These are phyloP conservation scores for Pinus albicaulis DNA, from an alignment of 75 land plant species.

Conservation along the genomic window DNA sequence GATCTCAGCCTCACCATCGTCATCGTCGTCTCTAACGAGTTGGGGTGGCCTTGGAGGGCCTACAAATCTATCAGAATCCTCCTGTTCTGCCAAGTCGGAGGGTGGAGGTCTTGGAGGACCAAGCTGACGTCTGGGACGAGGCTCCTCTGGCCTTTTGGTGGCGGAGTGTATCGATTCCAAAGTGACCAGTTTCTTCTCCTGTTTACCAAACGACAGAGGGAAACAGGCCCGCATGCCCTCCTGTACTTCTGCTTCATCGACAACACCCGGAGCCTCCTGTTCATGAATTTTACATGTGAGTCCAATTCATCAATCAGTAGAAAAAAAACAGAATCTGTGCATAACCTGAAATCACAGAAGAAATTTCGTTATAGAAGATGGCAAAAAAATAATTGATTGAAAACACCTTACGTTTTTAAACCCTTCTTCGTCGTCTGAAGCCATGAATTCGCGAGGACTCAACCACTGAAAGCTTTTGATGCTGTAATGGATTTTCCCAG, in stretches of 20 bases:
- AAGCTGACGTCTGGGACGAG: constrained; percentile 17
- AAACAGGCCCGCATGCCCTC: constrained; percentile 76
- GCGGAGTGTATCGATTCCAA: constrained; percentile 65
- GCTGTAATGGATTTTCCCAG: too few relatives aligned
- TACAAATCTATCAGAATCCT: constrained; percentile 30
- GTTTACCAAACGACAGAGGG: constrained; percentile 92
- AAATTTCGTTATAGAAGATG: neutral
- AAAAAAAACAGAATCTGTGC: neutral
- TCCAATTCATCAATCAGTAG: too few relatives aligned
- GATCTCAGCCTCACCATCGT: constrained; percentile 18
- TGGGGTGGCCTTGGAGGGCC: constrained; percentile 66
- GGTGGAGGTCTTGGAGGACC: constrained; percentile 36
- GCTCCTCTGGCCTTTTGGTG: constrained; percentile 48
- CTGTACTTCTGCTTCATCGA: constrained; percentile 75
- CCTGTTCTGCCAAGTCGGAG: constrained; percentile 21
- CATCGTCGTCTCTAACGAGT: neutral
- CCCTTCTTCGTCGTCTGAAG: constrained; percentile 11
- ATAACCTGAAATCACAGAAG: neutral
- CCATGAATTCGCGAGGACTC: neutral
- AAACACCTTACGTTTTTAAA: neutral
- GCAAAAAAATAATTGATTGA: neutral
- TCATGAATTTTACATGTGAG: neutral
- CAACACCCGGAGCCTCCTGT: constrained; percentile 11
- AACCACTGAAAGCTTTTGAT: too few relatives aligned
- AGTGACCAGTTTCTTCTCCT: constrained; percentile 42